A percentile compares a stretch with the other conserved stretches of the same genome.
phyloP scores from a whole-genome alignment of 2,329 filamentous ascomycete species.

The Myriosclerotinia scirpicola region DNA sequence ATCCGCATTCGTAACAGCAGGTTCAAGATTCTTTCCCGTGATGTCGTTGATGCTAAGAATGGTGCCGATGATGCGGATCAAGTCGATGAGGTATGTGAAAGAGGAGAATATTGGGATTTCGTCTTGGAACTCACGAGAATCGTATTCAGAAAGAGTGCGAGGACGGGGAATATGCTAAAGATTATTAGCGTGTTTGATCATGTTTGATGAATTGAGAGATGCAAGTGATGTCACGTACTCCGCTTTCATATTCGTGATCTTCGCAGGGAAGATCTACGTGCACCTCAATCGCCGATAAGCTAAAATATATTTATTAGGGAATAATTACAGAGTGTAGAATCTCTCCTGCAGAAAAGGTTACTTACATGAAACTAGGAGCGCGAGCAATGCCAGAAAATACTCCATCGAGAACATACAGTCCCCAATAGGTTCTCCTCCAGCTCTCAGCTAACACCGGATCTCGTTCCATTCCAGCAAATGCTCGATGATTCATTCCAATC shows the following conservation, averaged over 20 bases:
- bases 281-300: conserved; percentile 37
- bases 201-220: conserved; percentile 15
- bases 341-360: not conserved
- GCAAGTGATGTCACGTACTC: conserved; percentile 38
- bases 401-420: conserved; percentile 41
- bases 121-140: conserved; percentile 41
- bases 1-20: conserved; percentile 42
- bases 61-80: conserved; percentile 42
- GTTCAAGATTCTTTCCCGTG: conserved; percentile 32
- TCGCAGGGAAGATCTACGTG: conserved; percentile 45
- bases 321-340: not conserved
- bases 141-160: conserved; percentile 42
- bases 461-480: conserved; percentile 50
- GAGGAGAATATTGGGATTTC: conserved; percentile 44
- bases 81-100: conserved; percentile 44
- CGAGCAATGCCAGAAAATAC: conserved; percentile 30
- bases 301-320: conserved; percentile 15
- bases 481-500: conserved; percentile 57
- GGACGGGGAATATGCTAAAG: conserved; percentile 42
- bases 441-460: conserved; percentile 45
- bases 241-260: conserved; percentile 45
- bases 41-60: conserved; percentile 39
- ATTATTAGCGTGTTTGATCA: conserved; percentile 23
- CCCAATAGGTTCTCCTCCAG: conserved; percentile 47
- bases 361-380: conserved; percentile 34